phyloP scores from a whole-genome alignment of 1,284 basidiomycete species.

The Rhodotorula sp. region DNA sequence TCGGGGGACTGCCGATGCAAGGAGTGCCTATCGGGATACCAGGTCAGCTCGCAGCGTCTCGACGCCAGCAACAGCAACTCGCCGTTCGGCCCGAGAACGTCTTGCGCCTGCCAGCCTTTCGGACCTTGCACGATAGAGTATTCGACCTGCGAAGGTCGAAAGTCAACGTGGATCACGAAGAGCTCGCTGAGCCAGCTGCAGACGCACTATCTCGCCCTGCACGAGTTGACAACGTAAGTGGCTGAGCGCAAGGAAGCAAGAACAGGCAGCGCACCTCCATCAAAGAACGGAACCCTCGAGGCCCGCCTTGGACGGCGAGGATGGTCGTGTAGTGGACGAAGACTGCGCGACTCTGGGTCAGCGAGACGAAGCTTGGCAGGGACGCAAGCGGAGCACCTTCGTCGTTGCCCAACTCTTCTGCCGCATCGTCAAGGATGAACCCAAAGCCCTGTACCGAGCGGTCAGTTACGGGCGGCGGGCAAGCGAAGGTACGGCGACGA shows the following conservation, averaged over 20 bases:
- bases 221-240: rapidly evolving
- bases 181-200: rapidly evolving
- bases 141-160: conserved; percentile 7
- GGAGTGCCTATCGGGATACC: conserved; percentile 9
- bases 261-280: conserved; percentile 16
- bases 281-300: conserved; percentile 17
- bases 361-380: neutral
- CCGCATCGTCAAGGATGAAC: conserved; percentile 28
- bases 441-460: conserved; percentile 24
- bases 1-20: conserved; percentile 26
- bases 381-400: conserved; percentile 8
- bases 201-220: conserved; percentile 23
- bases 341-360: conserved; percentile 6
- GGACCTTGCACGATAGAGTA: conserved; percentile 12
- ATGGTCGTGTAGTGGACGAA: conserved; percentile 39
- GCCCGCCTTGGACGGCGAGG: conserved; percentile 15
- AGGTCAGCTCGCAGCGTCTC: neutral
- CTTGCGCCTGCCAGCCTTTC: conserved; percentile 33
- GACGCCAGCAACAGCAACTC: neutral
- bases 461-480: neutral
- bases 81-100: conserved; percentile 28
- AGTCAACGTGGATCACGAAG: neutral
- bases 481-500: neutral
- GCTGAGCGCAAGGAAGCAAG: too few species aligned
- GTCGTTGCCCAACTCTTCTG: conserved; percentile 21